Conservation (phyloP, 2,329 filamentous ascomycete genomes). For the Monosporascus sp. region DNA sequence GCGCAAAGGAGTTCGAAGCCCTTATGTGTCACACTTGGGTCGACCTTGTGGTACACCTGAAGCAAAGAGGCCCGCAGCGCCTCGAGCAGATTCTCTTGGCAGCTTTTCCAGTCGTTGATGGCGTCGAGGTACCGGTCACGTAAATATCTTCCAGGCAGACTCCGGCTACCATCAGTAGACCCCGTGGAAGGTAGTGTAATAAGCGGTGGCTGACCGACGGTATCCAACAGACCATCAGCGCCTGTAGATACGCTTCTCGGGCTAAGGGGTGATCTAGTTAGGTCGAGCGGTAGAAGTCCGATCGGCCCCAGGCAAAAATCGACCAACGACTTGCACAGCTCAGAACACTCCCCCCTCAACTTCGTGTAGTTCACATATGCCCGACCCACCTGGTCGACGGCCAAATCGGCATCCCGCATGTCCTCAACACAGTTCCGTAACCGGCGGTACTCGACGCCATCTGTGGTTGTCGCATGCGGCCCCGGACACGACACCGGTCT, state of each 20-base stretch:
- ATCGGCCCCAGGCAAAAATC: conserved; percentile 6
- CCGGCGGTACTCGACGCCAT: background rate
- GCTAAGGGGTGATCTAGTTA: conserved; percentile 2
- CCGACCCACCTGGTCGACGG: conserved; percentile 30
- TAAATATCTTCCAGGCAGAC: conserved; percentile 3
- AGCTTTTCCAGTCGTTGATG: conserved; percentile 39
- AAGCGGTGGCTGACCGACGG: too few species aligned
- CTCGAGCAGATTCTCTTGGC: conserved; percentile 36
- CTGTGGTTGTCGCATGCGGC: background rate
- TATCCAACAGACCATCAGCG: conserved; percentile 1
- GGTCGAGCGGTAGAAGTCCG: conserved; percentile 2
- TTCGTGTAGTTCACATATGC: conserved; percentile 40
- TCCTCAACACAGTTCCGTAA: conserved; percentile 8
- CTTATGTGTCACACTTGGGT: conserved; percentile 35
- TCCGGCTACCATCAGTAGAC: too few species aligned
- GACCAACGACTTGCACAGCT: conserved; percentile 34
- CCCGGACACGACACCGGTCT: background rate
- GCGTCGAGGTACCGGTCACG: conserved; percentile 30
- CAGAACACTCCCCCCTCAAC: conserved; percentile 33
- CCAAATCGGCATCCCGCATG: conserved; percentile 5
- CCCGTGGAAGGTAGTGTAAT: too few species aligned
- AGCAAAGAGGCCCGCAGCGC: conserved; percentile 35
- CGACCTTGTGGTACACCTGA: conserved; percentile 40
- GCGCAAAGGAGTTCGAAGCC: conserved; percentile 38
- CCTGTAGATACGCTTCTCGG: conserved; percentile 10